Evolutionary conservation across 176 grass and related monocot genomes (phyloP), one percentile per base, ranked within the genome.

Genomic region (Dendrocalamus sinicus): DNA sequence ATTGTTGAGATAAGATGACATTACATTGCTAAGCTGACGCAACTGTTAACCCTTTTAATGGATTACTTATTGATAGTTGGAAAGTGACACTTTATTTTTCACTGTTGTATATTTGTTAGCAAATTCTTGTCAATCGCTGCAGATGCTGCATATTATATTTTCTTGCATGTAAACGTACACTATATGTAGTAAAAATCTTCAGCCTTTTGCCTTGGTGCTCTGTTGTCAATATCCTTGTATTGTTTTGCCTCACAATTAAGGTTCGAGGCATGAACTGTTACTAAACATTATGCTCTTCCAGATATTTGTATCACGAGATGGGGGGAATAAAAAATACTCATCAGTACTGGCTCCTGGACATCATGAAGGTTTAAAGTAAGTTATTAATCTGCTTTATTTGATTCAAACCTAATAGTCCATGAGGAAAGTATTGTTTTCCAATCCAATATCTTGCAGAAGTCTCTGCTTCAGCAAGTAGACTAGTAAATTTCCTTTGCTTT

Each of bases 291-390:
- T 77, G 58, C 17, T 43, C 22, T 85, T 94, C 46, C 86, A 99
- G 96, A 99, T 99, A 84, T 99, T 99, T 88, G 86, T 99, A 83
- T 92, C 96, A 81, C 82, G 96, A 77, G 96, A 94, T 28, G 88
- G 92, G 45, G 93, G 96, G 30, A 94, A 90, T 71, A 99, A 94
- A 89, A 99, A 94, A 23, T 96, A 91, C 54, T 94, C 96, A 26
- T 88, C 96, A 70, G 96, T 96, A 45, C 91, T 99, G 86, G 81
- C 96, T 86, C 96, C 96, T 82, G 96, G 96, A 54, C 92, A 89
- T 43, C 96, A 96, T 85, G 96, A 99, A 86, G 93, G 96, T 80
- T 75, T 99, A 81, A 91, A 94, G 96, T 99, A 91, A 92, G 91
- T 75, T 6, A 44, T 47, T 19, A 12, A 22, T 86, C 68, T 79